Evolutionary conservation across 2,329 filamentous ascomycete genomes (phyloP).

Genomic region (Ophiostoma tasmaniense): DNA sequence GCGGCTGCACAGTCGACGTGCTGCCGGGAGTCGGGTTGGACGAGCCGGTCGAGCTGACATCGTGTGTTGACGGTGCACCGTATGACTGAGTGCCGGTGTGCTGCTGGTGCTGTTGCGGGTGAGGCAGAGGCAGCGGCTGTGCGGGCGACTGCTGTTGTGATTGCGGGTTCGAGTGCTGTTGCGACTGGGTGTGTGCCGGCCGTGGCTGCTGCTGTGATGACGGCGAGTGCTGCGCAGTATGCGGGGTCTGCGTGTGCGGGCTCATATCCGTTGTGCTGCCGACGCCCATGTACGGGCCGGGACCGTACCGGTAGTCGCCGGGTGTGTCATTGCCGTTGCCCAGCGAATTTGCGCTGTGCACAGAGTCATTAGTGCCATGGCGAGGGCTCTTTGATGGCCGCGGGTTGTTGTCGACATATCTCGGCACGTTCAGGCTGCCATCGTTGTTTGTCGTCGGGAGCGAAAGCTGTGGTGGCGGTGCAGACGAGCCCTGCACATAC

Average conservation of each 20-base stretch:
- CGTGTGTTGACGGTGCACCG: constrained; percentile 6
- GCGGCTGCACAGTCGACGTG: constrained; percentile 22
- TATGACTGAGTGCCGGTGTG: constrained; percentile 12
- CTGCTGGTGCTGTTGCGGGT: constrained; percentile 15
- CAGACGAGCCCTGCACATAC: constrained; percentile 43
- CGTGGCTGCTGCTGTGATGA: constrained; percentile 4
- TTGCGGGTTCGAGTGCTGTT: constrained; percentile 19
- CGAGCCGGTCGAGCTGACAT: constrained; percentile 11
- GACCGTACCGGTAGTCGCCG: constrained; percentile 50
- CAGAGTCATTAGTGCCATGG: constrained; percentile 45
- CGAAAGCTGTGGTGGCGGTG: constrained; percentile 43
- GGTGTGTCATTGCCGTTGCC: constrained; percentile 40
- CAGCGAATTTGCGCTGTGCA: constrained; percentile 40
- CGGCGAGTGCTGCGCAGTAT: constrained; percentile 21
- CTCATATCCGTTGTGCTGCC: constrained; percentile 30
- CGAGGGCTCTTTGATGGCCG: constrained; percentile 50
- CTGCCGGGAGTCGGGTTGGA: constrained; percentile 20
- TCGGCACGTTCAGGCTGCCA: constrained; percentile 43
- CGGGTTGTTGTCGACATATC: constrained; percentile 48
- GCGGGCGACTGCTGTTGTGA: constrained; percentile 17
- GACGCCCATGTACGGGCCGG: constrained; percentile 34
- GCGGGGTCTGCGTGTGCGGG: constrained; percentile 25
- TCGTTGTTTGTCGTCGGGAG: constrained; percentile 32
- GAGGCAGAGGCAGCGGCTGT: constrained; percentile 16
- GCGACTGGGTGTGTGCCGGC: background rate